Percentiles rank a stretch among this genome's conserved stretches.
phyloP scores from a whole-genome alignment of 306 rosid species.

The Cicer arietinum region DNA sequence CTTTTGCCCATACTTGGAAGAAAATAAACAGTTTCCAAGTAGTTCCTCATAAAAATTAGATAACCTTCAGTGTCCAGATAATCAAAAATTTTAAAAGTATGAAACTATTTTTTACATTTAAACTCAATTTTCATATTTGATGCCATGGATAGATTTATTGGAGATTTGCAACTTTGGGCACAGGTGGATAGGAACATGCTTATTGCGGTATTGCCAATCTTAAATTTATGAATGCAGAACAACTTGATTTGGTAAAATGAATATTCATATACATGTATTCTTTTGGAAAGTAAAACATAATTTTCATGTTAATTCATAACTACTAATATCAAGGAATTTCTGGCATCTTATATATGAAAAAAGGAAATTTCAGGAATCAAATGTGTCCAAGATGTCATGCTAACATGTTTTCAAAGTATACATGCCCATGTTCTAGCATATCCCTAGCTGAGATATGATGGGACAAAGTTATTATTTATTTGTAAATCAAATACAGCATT shows the following conservation, averaged over 20 bases:
- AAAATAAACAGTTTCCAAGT: neutral
- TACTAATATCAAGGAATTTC: constrained; percentile 1
- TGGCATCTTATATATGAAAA: neutral
- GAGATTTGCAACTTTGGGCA: constrained; percentile 21
- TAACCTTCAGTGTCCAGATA: constrained; percentile 17
- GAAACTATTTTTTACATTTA: constrained; percentile 12
- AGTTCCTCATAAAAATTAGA: constrained; percentile 17
- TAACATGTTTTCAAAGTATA: constrained; percentile 19
- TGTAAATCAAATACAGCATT: no score
- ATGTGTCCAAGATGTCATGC: neutral
- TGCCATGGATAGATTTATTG: neutral
- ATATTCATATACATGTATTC: neutral
- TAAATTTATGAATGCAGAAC: constrained; percentile 14
- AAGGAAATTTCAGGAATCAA: neutral
- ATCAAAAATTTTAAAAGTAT: neutral
- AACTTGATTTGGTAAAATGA: neutral
- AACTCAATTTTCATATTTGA: constrained; percentile 1
- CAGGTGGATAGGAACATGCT: neutral
- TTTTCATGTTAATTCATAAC: neutral
- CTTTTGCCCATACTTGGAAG: constrained; percentile 15
- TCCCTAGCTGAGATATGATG: no score
- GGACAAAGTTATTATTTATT: no score
- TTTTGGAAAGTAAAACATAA: neutral
- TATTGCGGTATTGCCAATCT: neutral
- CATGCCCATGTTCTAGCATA: constrained; percentile 1